Base-by-base conservation (phyloP, 2,329 filamentous ascomycete genomes). In the Pseudogymnoascus sp. region DNA sequence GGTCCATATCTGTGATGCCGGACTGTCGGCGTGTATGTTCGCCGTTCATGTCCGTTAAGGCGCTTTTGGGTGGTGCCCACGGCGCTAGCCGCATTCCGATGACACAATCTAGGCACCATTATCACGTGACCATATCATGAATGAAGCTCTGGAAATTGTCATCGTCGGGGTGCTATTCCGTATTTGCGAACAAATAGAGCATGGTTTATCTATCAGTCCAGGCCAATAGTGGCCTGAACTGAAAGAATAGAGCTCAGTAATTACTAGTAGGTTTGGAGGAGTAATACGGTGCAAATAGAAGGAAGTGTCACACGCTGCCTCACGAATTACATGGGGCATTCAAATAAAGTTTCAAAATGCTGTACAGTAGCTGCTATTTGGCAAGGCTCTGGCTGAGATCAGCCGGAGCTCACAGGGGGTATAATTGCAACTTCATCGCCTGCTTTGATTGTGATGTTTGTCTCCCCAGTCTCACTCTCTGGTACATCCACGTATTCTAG, bases 381-480 rank as follows among this genome's bases (percentile, higher is more conserved):
- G 12, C 5, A 3, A 39, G 23, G 39, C 64, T 82, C 74, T n/a
- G 14, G 12, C 5, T 2, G 35, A 28, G 39, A 63, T 82, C 74
- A 94, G 4, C 91, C 91, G 38, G 91, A 92, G 78, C 91, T 95
- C 67, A 95, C 91, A 8, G 91, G 91, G 35, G 91, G 91, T 63
- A 95, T 93, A 36, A 95, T 88, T 42, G 89, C 91, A 62, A 95
- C 90, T 76, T 95, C 91, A 71, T 95, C 91, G 28, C 87, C 89
- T 65, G 84, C 84, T 60, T 84, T 76, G 63, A 95, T 88, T 62
- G 84, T 72, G 25, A 79, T 67, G 14, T 76, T 76, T 14, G 69
- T 70, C 16, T 76, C 76, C 55, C 75, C 75, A 11, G 73, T 74
- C 16, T 74, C 74, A 33, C 75, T 75, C 41, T 79, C 78, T 5